phyloP scores from a whole-genome alignment of 2,329 filamentous ascomycete genomes.

The Aspergillus unguis region DNA sequence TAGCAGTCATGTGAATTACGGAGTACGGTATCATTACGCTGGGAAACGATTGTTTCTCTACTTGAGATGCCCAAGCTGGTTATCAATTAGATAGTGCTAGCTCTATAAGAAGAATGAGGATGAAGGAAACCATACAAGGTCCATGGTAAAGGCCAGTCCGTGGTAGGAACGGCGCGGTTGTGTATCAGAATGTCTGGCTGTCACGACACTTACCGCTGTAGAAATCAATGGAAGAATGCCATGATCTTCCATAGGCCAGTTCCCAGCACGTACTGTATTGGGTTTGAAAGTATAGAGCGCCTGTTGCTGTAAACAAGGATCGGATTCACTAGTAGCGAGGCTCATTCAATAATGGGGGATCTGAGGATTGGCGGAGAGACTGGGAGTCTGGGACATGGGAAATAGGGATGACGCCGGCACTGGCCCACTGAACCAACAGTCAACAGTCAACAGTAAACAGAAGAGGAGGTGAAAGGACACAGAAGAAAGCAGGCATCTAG shows the following conservation, averaged over 20 bases:
- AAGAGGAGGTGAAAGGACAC: conserved; percentile 1
- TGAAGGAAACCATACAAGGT: background rate
- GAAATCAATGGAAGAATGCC: background rate
- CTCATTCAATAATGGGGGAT: conserved; percentile 16
- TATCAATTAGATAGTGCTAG: too few species aligned
- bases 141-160: too few species aligned
- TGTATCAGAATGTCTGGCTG: too few species aligned
- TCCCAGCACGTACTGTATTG: too few species aligned
- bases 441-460: conserved; percentile 29
- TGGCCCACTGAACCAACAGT: conserved; percentile 38
- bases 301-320: background rate
- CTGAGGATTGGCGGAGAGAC: conserved; percentile 31
- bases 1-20: background rate
- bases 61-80: background rate
- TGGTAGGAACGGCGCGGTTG: too few species aligned
- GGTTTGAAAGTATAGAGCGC: background rate
- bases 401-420: conserved; percentile 37
- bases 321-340: conserved; percentile 10
- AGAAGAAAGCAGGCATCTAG: background rate
- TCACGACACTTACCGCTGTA: background rate
- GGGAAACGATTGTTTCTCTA: too few species aligned
- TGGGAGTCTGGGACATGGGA: conserved; percentile 1
- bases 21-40: background rate
- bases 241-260: background rate
- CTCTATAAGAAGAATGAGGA: background rate